phyloP scores from a whole-genome alignment of 1,139 yeast genomes.

The Scheffersomyces segobiensis region DNA sequence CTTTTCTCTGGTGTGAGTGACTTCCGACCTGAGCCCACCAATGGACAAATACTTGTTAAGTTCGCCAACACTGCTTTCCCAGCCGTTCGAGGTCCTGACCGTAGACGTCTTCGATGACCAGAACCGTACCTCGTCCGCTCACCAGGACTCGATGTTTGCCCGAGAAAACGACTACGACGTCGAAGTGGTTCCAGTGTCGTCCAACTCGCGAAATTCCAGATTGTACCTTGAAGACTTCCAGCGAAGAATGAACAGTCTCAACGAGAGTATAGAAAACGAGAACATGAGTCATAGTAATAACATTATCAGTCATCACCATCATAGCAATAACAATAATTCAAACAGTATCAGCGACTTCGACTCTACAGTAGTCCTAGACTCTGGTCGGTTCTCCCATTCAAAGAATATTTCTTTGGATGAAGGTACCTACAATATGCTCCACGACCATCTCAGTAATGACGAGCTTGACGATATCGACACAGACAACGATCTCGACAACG shows the following conservation, averaged over 20 bases:
- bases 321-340: slow-evolving; percentile 3
- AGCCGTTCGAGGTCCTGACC: slow-evolving; percentile 29
- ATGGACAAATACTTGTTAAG: slow-evolving; percentile 50
- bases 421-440: slow-evolving; percentile 13
- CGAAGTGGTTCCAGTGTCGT: slow-evolving; percentile 26
- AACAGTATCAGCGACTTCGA: slow-evolving; percentile 7
- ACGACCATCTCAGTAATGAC: slow-evolving; percentile 4
- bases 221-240: slow-evolving; percentile 6
- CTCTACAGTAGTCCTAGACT: neutral
- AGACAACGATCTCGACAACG: neutral
- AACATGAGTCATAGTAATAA: neutral
- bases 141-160: neutral
- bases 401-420: slow-evolving; percentile 31
- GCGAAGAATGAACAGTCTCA: slow-evolving; percentile 1
- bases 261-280: slow-evolving; percentile 1
- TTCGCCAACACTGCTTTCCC: slow-evolving; percentile 43
- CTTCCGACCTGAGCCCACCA: neutral
- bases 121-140: slow-evolving; percentile 6
- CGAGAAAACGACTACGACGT: slow-evolving; percentile 5
- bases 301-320: neutral
- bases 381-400: slow-evolving; percentile 16
- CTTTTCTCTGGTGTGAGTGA: neutral
- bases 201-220: slow-evolving; percentile 13
- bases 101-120: slow-evolving; percentile 8
- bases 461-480: neutral